A percentile compares a stretch with the other conserved stretches of the same genome.
These are phyloP conservation scores for Spatholobus suberectus DNA, from an alignment of 306 rosid species.

Conservation along the genomic window DNA sequence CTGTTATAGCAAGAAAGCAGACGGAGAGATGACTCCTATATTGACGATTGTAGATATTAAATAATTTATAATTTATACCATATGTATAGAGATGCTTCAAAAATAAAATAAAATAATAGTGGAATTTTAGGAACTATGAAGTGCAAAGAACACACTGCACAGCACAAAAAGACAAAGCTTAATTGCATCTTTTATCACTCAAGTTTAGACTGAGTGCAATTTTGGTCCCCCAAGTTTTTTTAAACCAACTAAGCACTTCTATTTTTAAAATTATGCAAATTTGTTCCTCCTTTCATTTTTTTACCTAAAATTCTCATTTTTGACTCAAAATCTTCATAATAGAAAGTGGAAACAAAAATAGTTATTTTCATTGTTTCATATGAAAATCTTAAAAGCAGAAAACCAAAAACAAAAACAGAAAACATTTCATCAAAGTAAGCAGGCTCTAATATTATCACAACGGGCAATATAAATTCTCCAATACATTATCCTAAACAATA, in stretches of 20 bases:
- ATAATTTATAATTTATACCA: background rate
- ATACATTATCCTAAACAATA: no score
- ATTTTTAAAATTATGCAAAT: background rate
- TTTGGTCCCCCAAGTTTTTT: background rate
- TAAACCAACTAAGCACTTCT: background rate
- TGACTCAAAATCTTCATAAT: background rate
- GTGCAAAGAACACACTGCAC: background rate
- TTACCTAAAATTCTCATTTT: background rate
- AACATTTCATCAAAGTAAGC: no score
- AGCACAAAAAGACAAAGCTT: background rate
- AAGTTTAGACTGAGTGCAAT: background rate
- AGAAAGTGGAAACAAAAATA: no score
- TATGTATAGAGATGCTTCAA: background rate
- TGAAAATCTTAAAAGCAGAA: no score
- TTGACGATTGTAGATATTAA: background rate
- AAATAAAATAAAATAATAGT: background rate
- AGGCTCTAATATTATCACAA: no score
- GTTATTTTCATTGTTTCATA: no score
- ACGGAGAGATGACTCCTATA: background rate
- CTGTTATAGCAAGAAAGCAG: background rate
- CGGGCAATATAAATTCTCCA: no score
- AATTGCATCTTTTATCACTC: background rate
- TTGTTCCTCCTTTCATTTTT: background rate
- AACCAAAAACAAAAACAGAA: no score
- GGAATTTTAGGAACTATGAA: background rate